A percentile compares a stretch with the other conserved stretches of the same genome.
Conservation (phyloP, 768 basidiomycete species). For the Lactarius deliciosus region DNA sequence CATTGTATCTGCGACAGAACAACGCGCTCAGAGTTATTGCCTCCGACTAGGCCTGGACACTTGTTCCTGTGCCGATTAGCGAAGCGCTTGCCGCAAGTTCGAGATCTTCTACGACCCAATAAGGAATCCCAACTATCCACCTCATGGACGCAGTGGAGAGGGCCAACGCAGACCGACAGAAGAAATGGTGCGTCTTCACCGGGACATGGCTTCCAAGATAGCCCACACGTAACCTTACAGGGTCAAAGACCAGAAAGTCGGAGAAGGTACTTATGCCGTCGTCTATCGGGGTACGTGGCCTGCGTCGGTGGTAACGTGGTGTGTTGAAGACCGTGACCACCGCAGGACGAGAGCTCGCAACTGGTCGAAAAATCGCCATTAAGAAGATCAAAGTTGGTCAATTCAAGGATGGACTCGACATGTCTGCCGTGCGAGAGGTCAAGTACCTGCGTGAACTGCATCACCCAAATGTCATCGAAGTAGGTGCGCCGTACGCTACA, state of each 20-base stretch:
- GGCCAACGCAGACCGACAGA: conserved; percentile 71
- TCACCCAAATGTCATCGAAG: conserved; percentile 95
- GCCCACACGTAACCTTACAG: conserved; percentile 38
- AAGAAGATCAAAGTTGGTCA: conserved; percentile 98
- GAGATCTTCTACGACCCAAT: neutral
- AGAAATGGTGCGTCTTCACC: conserved; percentile 51
- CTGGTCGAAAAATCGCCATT: conserved; percentile 87
- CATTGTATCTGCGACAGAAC: neutral
- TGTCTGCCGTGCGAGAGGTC: conserved; percentile 98
- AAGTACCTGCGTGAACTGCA: conserved; percentile 93
- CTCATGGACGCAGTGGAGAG: conserved; percentile 81
- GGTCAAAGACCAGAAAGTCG: conserved; percentile 79
- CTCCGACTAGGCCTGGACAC: neutral
- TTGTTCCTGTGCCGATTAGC: neutral
- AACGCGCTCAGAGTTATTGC: neutral
- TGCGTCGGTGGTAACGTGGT: conserved; percentile 8
- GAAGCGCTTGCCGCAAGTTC: neutral
- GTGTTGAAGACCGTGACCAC: neutral
- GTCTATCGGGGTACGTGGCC: conserved; percentile 77
- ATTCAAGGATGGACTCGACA: conserved; percentile 97
- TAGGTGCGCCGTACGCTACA: conserved; percentile 35
- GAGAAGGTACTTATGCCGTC: conserved; percentile 94
- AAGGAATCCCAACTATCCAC: neutral
- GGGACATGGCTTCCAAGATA: conserved; percentile 22
- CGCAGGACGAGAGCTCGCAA: conserved; percentile 69